Percentiles rank a stretch among this genome's conserved stretches.
These are phyloP conservation scores for Circinella umbellata DNA, from an alignment of 371 early-diverging fungal genomes.

Conservation along the genomic window DNA sequence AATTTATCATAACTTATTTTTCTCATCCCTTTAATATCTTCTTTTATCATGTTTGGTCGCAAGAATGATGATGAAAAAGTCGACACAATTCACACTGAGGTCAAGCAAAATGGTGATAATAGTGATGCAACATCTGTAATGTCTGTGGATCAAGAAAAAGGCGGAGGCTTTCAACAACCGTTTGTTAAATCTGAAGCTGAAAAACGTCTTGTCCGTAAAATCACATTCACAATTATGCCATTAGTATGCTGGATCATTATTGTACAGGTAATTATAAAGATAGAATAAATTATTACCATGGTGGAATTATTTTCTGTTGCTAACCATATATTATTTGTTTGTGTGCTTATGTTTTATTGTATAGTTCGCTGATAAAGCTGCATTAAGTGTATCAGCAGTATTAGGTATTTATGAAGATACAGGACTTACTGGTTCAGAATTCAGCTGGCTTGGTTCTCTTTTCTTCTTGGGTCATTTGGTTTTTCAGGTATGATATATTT, in stretches of 20 bases:
- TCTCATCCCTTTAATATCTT: neutral
- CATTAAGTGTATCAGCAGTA: slow-evolving; percentile 22
- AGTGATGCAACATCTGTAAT: neutral
- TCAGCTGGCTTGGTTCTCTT: slow-evolving; percentile 31
- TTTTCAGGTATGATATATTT: slow-evolving; percentile 19
- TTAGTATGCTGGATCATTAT: slow-evolving; percentile 33
- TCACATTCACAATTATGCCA: slow-evolving; percentile 38
- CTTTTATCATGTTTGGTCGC: neutral
- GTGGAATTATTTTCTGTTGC: neutral
- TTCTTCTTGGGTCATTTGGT: slow-evolving; percentile 33
- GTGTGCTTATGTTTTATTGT: neutral
- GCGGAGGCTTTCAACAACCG: neutral
- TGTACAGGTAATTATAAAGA: slow-evolving; percentile 25
- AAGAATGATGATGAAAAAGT: neutral
- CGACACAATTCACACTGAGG: neutral
- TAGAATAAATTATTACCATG: neutral
- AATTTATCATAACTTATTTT: neutral
- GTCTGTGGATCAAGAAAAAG: neutral
- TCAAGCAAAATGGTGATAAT: neutral
- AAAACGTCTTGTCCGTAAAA: slow-evolving; percentile 23
- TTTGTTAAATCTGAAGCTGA: slow-evolving; percentile 23
- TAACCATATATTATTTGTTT: neutral
- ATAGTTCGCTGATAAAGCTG: slow-evolving; percentile 34
- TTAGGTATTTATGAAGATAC: slow-evolving; percentile 25
- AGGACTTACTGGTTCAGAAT: slow-evolving; percentile 17